Percentiles rank a stretch among this genome's conserved stretches.
These are phyloP conservation scores for Penicillium sp. DNA, from an alignment of 2,329 filamentous ascomycete species.

Conservation along the genomic window DNA sequence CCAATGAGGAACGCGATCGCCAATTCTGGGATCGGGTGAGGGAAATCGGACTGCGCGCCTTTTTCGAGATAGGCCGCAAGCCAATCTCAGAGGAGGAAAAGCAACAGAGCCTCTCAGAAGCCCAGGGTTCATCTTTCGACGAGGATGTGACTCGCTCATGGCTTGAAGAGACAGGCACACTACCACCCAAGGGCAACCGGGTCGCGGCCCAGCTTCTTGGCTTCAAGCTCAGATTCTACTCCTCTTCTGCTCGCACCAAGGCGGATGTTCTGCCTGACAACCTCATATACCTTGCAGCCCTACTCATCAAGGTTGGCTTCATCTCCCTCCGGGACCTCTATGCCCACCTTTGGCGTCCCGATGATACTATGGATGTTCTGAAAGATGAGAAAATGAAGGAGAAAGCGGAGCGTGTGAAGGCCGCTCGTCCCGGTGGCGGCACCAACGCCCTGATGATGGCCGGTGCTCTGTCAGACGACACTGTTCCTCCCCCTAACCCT, in stretches of 20 bases:
- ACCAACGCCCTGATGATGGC: conserved; percentile 86
- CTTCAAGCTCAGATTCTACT: conserved; percentile 96
- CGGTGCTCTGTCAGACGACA: conserved; percentile 84
- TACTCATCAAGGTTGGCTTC: conserved; percentile 96
- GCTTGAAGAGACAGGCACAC: conserved; percentile 77
- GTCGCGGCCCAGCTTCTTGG: conserved; percentile 93
- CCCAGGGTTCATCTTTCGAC: conserved; percentile 45
- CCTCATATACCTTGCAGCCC: conserved; percentile 83
- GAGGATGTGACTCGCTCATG: conserved; percentile 67
- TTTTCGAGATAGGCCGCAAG: conserved; percentile 82
- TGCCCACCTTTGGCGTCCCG: conserved; percentile 83
- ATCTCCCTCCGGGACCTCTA: conserved; percentile 90
- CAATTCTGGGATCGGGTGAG: conserved; percentile 82
- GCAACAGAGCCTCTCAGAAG: conserved; percentile 48
- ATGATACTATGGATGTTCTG: conserved; percentile 78
- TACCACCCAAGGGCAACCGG: conserved; percentile 82
- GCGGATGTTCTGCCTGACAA: conserved; percentile 85
- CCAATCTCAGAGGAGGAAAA: conserved; percentile 63
- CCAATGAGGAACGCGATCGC: conserved; percentile 67
- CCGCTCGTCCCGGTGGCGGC: conserved; percentile 68
- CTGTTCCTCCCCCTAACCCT: conserved; percentile 47
- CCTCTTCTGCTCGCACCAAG: conserved; percentile 73
- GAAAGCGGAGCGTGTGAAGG: conserved; percentile 74
- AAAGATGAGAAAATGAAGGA: conserved; percentile 71
- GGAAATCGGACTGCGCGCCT: conserved; percentile 75